Base-by-base conservation (phyloP, 805 yeast genomes). In the Grigorovia humatica region DNA sequence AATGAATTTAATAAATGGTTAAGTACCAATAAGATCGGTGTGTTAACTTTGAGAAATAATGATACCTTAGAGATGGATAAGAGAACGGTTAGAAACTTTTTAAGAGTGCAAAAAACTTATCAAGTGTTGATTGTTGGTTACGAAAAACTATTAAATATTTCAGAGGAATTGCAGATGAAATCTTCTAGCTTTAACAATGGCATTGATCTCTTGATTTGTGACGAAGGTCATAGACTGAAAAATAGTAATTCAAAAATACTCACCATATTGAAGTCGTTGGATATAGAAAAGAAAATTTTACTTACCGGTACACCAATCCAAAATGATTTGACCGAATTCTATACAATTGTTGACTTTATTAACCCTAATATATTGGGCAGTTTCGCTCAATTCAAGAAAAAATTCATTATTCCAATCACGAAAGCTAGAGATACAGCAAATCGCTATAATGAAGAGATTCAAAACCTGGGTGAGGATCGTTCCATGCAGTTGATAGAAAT, bases 281-380 rank as follows among this genome's bases (percentile, higher is more conserved):
- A 80, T 44, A 74, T 83, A 4, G 71, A 72, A 8, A 78, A 74
- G 44, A 79, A 83, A 54, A 70, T 91, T 1, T 61, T 91, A 5
- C 70, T 93, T 7, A 80, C 96, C 0, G 99, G 96, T 0, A 88
- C 96, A 0, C 96, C 96, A 0, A 88, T 93, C 40, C 99, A 93
- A 63, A 93, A 93, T 67, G 96, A 93, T 65, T 74, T 93, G 47
- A 70, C 70, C 2, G 99, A 93, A 63, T 91, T 87, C 64, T 88
- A 73, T 67, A 82, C 85, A 9, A 80, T 93, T 59, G 78, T 84
- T 7, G 85, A 88, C 61, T 91, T 91, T 63, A 71, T 88, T 12
- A 89, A 88, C 60, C 96, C 96, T 0, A 91, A 90, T 0, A 70
- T 85, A 1, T 70, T 93, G 27, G 96, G 96, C 0, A 70, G 73